Percentiles rank a stretch among this genome's conserved stretches.
These are phyloP conservation scores for Murraya koenigii DNA, from an alignment of 345 rosid genomes.

Conservation along the genomic window DNA sequence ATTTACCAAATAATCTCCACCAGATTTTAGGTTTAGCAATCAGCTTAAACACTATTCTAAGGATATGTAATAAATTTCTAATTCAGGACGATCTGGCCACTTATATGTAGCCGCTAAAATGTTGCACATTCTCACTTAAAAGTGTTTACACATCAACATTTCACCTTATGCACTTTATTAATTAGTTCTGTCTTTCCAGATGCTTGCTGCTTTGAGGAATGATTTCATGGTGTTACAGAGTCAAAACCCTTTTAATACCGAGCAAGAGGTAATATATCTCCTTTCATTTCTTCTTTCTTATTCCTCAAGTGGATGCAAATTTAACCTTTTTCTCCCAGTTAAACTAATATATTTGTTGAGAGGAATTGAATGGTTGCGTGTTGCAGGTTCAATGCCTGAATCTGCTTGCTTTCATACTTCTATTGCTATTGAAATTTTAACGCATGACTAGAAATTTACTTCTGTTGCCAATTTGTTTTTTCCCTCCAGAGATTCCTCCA, in stretches of 20 bases:
- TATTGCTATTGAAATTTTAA: background rate
- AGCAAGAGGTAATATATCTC: constrained; percentile 56
- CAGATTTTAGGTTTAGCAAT: background rate
- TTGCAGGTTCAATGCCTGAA: background rate
- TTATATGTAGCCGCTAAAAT: constrained; percentile 1
- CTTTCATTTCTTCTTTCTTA: background rate
- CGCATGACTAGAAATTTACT: background rate
- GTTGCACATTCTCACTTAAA: background rate
- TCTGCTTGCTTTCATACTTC: background rate
- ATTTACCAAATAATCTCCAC: background rate
- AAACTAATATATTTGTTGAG: background rate
- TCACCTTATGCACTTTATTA: constrained; percentile 5
- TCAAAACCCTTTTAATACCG: constrained; percentile 75
- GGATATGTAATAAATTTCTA: background rate
- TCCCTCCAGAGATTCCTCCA: constrained; percentile 73
- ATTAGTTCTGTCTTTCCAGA: constrained; percentile 37
- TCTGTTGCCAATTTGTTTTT: constrained; percentile 9
- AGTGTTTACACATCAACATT: constrained; percentile 2
- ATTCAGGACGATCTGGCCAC: background rate
- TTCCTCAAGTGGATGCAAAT: background rate
- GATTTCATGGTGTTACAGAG: constrained; percentile 53
- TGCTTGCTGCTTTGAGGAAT: constrained; percentile 88
- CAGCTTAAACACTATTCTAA: background rate
- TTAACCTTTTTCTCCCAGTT: background rate
- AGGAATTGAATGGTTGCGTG: background rate